Conservation (phyloP, 225 moss, liverwort and hornwort species). For the Bryum argenteum region DNA sequence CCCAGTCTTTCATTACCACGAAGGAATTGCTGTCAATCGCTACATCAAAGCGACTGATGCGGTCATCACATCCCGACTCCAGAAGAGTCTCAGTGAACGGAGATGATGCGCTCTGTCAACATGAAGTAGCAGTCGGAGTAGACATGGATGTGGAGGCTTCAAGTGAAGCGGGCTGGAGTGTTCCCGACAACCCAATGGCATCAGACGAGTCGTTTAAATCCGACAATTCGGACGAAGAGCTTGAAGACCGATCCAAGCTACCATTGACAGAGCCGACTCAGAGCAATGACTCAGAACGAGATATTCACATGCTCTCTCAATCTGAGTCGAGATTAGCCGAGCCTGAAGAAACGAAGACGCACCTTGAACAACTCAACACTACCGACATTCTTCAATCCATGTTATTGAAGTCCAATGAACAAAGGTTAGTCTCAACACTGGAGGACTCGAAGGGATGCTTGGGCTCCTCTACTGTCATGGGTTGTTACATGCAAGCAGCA, state of each 20-base stretch:
- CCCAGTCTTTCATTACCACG: conserved; percentile 44
- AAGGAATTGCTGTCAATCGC: conserved; percentile 66
- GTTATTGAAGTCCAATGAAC: conserved; percentile 5
- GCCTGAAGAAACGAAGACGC: conserved; percentile 6
- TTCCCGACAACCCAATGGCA: conserved; percentile 84
- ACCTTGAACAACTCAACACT: conserved; percentile 24
- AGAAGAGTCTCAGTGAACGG: conserved; percentile 30
- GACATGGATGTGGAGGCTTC: conserved; percentile 80
- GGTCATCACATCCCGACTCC: conserved; percentile 47
- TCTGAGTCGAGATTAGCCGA: conserved; percentile 10
- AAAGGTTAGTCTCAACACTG: conserved; percentile 12
- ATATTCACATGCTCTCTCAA: conserved; percentile 48
- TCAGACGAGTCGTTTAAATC: conserved; percentile 66
- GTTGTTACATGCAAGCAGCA: conserved; percentile 10
- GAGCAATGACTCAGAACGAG: conserved; percentile 28
- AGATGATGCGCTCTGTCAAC: conserved; percentile 36
- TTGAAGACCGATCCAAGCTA: conserved; percentile 28
- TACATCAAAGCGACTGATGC: conserved; percentile 67
- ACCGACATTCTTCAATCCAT: conserved; percentile 18
- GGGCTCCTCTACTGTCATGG: conserved; percentile 13
- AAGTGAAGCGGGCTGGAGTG: conserved; percentile 83
- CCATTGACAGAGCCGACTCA: conserved; percentile 19
- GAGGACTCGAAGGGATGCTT: conserved; percentile 16
- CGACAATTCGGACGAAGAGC: conserved; percentile 54
- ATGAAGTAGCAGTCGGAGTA: conserved; percentile 35